A percentile compares a stretch with the other conserved stretches of the same genome.
Evolutionary conservation across 306 rosid genomes (phyloP).

Genomic region (Clitoria ternatea): DNA sequence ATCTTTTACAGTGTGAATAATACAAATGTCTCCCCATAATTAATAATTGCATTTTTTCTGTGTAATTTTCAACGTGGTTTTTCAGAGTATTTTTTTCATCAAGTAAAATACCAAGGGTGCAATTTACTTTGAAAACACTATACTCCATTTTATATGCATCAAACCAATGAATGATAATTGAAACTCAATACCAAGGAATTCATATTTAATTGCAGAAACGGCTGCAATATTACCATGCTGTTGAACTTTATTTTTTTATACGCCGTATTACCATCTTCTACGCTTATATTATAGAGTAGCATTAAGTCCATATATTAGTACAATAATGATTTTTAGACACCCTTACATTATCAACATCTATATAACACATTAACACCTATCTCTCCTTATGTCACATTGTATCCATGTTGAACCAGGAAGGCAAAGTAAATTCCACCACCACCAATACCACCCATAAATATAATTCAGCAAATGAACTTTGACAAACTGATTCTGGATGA

Average conservation of each 20-base stretch:
- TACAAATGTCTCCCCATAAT: constrained; percentile 1
- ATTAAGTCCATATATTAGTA: too few relatives aligned
- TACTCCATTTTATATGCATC: background rate
- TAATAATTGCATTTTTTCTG: background rate
- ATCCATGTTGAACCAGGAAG: too few relatives aligned
- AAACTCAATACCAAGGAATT: background rate
- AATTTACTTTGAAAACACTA: background rate
- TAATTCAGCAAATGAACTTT: background rate
- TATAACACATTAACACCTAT: too few relatives aligned
- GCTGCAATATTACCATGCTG: background rate
- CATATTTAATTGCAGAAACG: background rate
- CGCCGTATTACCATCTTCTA: too few relatives aligned
- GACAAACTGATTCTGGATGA: background rate
- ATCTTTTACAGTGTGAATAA: constrained; percentile 37
- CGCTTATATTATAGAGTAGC: too few relatives aligned
- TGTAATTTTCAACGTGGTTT: background rate
- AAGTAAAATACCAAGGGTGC: background rate
- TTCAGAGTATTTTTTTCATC: background rate
- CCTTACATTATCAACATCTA: too few relatives aligned
- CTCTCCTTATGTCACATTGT: too few relatives aligned
- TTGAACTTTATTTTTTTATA: background rate
- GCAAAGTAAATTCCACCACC: background rate
- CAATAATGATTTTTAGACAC: too few relatives aligned
- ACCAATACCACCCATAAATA: background rate
- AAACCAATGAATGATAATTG: background rate